These are phyloP conservation scores for Eutrema salsugineum DNA, from an alignment of 441 rosid species.

Conservation along the genomic window DNA sequence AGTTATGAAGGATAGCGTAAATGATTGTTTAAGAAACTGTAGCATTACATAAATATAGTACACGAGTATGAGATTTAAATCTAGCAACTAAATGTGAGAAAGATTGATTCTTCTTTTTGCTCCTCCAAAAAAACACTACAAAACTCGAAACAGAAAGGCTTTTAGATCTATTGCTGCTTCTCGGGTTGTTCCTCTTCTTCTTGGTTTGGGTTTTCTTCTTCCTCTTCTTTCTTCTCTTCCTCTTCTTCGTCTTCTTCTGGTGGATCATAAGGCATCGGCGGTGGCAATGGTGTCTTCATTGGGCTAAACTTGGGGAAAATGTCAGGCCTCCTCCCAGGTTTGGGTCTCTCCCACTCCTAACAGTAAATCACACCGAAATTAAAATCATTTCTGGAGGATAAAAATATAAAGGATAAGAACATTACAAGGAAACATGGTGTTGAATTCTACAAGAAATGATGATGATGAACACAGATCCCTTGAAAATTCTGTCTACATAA, in stretches of 20 bases:
- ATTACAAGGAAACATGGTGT: background rate
- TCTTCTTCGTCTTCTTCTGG: conserved; percentile 90
- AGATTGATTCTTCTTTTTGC: background rate
- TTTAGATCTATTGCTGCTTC: conserved; percentile 34
- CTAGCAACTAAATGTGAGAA: conserved; percentile 13
- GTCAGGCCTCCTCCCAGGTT: conserved; percentile 88
- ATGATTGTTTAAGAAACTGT: background rate
- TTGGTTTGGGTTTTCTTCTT: conserved; percentile 69
- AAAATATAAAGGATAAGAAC: background rate
- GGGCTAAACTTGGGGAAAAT: conserved; percentile 90
- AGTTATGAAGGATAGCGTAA: background rate
- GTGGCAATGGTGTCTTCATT: conserved; percentile 87
- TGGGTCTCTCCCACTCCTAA: conserved; percentile 85
- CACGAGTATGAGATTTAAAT: conserved; percentile 8
- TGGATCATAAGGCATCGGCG: conserved; percentile 84
- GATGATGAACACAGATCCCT: background rate
- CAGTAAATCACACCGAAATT: background rate
- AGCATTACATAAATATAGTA: conserved; percentile 16
- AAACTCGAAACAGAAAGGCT: conserved; percentile 26
- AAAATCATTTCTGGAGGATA: background rate
- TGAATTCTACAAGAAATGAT: background rate
- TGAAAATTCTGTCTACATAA: background rate
- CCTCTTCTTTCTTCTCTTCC: conserved; percentile 80
- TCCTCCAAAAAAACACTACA: conserved; percentile 18
- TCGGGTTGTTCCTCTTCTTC: conserved; percentile 61